Evolutionary conservation across 768 basidiomycete species (phyloP), one percentile per base, ranked within the genome.

Genomic region (Russula vinacea): DNA sequence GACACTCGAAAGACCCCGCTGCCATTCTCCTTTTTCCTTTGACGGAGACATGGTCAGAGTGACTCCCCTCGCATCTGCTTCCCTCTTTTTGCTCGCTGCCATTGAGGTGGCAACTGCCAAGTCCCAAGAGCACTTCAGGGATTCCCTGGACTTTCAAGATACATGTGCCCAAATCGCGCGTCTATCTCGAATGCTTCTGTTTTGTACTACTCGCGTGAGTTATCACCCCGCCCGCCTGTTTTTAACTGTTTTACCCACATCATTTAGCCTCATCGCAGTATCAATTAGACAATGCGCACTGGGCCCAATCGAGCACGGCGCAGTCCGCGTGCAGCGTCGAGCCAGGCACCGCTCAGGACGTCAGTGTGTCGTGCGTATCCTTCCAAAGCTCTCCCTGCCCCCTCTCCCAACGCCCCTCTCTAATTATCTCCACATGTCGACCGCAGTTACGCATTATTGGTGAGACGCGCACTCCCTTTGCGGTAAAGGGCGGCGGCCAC

Each of bases 401-500:
- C 26, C 24, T 14, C 6, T n/a, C n/a, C 40, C 14, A 42, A 29
- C 29, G 29, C 3, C 2, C 22, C 17, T 3, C 10, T 35, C 42
- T 54, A 17, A 35, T 22, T 13, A 14, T 24, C 22, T 42, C 29
- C 5, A 26, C 5, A 16, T 42, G 3, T 22, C 17, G 2, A 9
- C 9, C 29, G 22, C 24, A 67, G 64, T 29, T 67, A 14, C 10
- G 50, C 5, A 65, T 67, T 37, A n/a, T 65, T 1, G 59, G 50
- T 8, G 22, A 35, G 5, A 65, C 59, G 10, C 64, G 62, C 22
- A 65, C 64, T 6, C 66, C 66, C 9, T 55, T 66, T 49, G 67
- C 67, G 16, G 65, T 70, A 37, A 73, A 73, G 47, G 68, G 70
- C 8, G 73, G 73, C 2, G 73, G 73, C 5, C 73, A 73, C 44